phyloP scores from a whole-genome alignment of 306 rosid genomes.

The Arachis hypogaea region DNA sequence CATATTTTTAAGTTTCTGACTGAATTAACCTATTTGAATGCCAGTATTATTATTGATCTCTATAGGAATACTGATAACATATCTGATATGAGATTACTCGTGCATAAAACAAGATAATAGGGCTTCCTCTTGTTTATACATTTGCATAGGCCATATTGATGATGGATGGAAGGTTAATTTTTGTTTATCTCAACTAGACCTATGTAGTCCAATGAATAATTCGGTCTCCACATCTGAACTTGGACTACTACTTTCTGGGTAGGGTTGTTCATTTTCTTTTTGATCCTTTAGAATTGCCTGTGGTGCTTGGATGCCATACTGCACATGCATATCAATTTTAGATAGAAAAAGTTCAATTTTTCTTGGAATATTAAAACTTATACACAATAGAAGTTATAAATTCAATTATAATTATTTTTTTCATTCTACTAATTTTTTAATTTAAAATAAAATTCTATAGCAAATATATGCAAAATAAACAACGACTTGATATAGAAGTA shows the following conservation, averaged over 20 bases:
- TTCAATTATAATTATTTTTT: too few species aligned
- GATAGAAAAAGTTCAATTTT: neutral
- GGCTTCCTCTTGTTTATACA: slow-evolving; percentile 27
- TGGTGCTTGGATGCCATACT: slow-evolving; percentile 40
- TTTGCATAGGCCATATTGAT: slow-evolving; percentile 22
- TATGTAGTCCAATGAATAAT: slow-evolving; percentile 74
- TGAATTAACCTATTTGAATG: too few species aligned
- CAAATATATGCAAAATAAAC: neutral
- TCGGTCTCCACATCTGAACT: slow-evolving; percentile 82
- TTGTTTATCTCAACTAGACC: slow-evolving; percentile 33
- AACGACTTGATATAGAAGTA: neutral
- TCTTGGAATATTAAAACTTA: too few species aligned
- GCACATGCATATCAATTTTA: slow-evolving; percentile 18
- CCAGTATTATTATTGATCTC: slow-evolving; percentile 27
- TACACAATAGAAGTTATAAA: too few species aligned
- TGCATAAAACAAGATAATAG: slow-evolving; percentile 1
- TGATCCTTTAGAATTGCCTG: slow-evolving; percentile 25
- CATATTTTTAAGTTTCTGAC: too few species aligned
- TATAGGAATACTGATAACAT: too few species aligned
- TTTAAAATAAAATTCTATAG: neutral
- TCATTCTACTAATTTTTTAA: neutral
- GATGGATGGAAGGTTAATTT: too few species aligned
- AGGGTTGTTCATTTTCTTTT: slow-evolving; percentile 34
- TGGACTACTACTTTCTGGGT: slow-evolving; percentile 56
- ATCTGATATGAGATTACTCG: too few species aligned